phyloP scores from a whole-genome alignment of 1,284 basidiomycete genomes.

The Schizopora paradoxa region DNA sequence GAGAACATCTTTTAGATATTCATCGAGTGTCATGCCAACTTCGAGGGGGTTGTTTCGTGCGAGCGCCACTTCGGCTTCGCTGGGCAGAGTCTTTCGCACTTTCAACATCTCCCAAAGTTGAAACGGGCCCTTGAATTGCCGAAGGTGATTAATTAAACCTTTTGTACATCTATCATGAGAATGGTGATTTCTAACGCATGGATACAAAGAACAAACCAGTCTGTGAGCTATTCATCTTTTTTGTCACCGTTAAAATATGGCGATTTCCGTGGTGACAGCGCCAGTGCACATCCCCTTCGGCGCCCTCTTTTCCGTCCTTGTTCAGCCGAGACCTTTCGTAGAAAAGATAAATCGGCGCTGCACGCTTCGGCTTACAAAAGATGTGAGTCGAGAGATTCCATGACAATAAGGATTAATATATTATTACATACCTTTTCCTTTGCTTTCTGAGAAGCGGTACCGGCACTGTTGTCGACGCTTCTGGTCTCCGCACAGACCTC shows the following conservation, averaged over 20 bases:
- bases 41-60: not conserved
- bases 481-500: not conserved
- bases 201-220: constrained; percentile 15
- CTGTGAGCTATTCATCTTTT: constrained; percentile 20
- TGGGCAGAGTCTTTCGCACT: not conserved
- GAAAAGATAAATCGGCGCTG: constrained; percentile 21
- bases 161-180: not conserved
- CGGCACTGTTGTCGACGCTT: not conserved
- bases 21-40: not conserved
- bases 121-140: constrained; percentile 22
- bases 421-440: not conserved
- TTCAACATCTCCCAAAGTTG: constrained; percentile 20
- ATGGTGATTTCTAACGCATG: not conserved
- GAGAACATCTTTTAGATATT: constrained; percentile 3
- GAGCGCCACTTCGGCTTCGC: not conserved
- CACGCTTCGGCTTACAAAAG: not conserved
- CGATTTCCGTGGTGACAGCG: constrained; percentile 24
- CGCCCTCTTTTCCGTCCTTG: constrained; percentile 10
- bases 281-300: constrained; percentile 21
- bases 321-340: constrained; percentile 17
- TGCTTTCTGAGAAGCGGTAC: not conserved
- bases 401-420: not conserved
- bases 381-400: not conserved
- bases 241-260: constrained; percentile 23
- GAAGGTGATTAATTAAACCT: constrained; percentile 14